phyloP scores from a whole-genome alignment of 73 alveolate species.

The Tetrahymena elliotti region DNA sequence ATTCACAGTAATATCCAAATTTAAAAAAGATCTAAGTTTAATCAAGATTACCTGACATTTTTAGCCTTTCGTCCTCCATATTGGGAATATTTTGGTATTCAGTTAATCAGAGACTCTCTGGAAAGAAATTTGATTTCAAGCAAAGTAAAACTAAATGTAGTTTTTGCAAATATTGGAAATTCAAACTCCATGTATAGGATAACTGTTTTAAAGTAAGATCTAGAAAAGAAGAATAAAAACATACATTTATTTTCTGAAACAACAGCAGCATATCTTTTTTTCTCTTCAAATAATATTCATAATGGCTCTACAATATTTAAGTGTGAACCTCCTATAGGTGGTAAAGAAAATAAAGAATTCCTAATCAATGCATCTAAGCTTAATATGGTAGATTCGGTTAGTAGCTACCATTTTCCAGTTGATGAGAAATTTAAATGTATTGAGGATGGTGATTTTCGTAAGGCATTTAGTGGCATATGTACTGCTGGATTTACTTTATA shows the following conservation, averaged over 20 bases:
- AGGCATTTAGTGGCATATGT: slow-evolving; percentile 23
- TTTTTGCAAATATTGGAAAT: not conserved
- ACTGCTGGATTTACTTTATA: slow-evolving; percentile 12
- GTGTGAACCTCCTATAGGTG: slow-evolving; percentile 14
- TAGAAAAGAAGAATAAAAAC: not conserved
- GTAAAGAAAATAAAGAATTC: slow-evolving; percentile 2
- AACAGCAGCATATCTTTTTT: slow-evolving; percentile 16
- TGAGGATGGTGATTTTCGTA: slow-evolving; percentile 15
- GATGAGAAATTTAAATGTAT: not conserved
- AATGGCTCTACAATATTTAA: not conserved
- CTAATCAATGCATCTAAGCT: slow-evolving; percentile 3
- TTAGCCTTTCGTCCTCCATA: not conserved
- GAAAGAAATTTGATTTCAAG: not conserved
- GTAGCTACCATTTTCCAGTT: slow-evolving; percentile 8
- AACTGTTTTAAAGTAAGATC: not conserved
- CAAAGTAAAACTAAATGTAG: not conserved
- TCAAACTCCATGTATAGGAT: not conserved
- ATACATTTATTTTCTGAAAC: not conserved
- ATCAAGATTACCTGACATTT: not conserved
- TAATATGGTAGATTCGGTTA: slow-evolving; percentile 2
- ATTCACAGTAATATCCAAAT: not conserved
- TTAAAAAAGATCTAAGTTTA: not conserved
- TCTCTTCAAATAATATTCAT: not conserved
- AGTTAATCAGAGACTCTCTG: not conserved
- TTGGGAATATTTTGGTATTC: not conserved